Percentiles rank a stretch among this genome's conserved stretches.
Evolutionary conservation across 345 rosid species (phyloP).

Genomic region (Gossypium australe): DNA sequence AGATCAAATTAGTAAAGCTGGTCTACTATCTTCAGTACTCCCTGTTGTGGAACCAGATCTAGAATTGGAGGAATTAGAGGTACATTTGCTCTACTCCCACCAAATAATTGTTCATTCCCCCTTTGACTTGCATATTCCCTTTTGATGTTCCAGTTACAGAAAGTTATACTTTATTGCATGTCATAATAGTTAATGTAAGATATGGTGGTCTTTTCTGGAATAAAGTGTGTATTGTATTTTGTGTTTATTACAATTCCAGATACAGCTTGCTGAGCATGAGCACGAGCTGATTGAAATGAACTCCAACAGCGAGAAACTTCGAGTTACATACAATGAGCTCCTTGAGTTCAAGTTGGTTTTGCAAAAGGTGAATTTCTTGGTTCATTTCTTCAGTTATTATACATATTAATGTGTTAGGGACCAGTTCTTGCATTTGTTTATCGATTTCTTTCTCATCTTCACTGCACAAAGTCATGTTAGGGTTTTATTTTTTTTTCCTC

Average conservation of each 20-base stretch:
- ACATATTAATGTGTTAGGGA: not conserved
- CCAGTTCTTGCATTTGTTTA: not conserved
- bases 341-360: conserved; percentile 89
- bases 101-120: not conserved
- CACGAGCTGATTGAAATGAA: conserved; percentile 89
- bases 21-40: conserved; percentile 55
- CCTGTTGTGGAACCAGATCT: conserved; percentile 64
- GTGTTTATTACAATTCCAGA: conserved; percentile 35
- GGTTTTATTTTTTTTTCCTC: not conserved
- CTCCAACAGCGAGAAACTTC: conserved; percentile 86
- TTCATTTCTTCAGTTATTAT: not conserved
- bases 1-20: conserved; percentile 90
- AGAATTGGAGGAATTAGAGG: conserved; percentile 92
- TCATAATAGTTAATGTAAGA: not conserved
- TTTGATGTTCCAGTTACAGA: not conserved
- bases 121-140: not conserved
- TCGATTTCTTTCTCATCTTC: conserved; percentile 1
- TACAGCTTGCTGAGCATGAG: conserved; percentile 86
- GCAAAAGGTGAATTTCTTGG: conserved; percentile 57
- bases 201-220: conserved; percentile 6
- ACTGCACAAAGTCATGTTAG: not conserved
- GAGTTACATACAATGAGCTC: conserved; percentile 79
- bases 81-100: conserved; percentile 20
- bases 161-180: not conserved
- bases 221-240: conserved; percentile 16